phyloP scores from a whole-genome alignment of 2,329 filamentous ascomycete species.

The Aspergillus japonicus region DNA sequence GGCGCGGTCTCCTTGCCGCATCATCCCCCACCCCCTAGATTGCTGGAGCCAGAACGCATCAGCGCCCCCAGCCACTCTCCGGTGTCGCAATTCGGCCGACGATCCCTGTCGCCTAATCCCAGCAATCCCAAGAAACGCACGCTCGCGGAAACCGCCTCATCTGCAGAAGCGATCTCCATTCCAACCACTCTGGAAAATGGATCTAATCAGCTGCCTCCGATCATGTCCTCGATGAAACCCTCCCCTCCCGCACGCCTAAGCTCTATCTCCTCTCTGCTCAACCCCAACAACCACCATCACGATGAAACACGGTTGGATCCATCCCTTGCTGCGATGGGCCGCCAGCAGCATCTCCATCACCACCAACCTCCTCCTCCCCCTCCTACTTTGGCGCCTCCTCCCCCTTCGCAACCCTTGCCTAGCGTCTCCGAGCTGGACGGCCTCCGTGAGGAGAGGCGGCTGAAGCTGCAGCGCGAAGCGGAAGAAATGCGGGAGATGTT shows the following conservation, averaged over 20 bases:
- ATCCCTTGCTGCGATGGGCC: conserved; percentile 33
- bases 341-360: conserved; percentile 31
- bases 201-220: conserved; percentile 41
- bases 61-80: conserved; percentile 26
- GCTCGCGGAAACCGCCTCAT: conserved; percentile 33
- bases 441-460: conserved; percentile 61
- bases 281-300: conserved; percentile 39
- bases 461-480: conserved; percentile 68
- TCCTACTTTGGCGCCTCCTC: conserved; percentile 22
- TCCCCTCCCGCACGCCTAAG: conserved; percentile 61
- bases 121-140: conserved; percentile 38
- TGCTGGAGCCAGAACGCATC: conserved; percentile 33
- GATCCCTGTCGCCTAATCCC: conserved; percentile 34
- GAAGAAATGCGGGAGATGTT: conserved; percentile 73
- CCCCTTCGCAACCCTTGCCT: conserved; percentile 28
- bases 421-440: conserved; percentile 50
- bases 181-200: conserved; percentile 33
- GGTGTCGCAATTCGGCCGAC: conserved; percentile 30
- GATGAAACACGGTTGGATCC: conserved; percentile 45
- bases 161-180: conserved; percentile 27
- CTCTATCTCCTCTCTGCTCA: conserved; percentile 74
- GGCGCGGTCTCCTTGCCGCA: conserved; percentile 34
- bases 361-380: conserved; percentile 23
- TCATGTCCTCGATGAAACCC: conserved; percentile 36
- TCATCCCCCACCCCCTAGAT: conserved; percentile 30